phyloP scores from a whole-genome alignment of 192 early-diverging fungal species.

The Rhizoclosmatium sp. region DNA sequence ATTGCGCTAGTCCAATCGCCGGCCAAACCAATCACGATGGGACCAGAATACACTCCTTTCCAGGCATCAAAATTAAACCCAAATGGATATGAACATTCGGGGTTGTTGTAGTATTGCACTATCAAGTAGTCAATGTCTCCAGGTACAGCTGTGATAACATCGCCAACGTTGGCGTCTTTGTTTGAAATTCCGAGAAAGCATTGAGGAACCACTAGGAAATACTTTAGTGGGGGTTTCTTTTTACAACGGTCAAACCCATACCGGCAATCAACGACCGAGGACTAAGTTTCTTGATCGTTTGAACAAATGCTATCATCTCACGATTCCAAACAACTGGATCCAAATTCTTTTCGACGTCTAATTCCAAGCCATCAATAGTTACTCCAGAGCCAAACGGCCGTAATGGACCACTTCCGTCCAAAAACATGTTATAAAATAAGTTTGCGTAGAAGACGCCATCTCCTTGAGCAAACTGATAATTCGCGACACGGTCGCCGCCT shows the following conservation, averaged over 20 bases:
- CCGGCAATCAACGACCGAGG: neutral
- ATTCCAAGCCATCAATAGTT: slow-evolving; percentile 9
- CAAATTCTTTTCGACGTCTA: slow-evolving; percentile 17
- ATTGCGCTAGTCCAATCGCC: slow-evolving; percentile 20
- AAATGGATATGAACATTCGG: slow-evolving; percentile 24
- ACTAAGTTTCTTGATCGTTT: neutral
- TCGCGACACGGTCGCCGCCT: slow-evolving; percentile 4
- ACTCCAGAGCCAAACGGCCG: slow-evolving; percentile 29
- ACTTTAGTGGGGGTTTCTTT: too few species aligned
- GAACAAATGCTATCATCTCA: neutral
- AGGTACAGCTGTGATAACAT: neutral
- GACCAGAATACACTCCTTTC: slow-evolving; percentile 2
- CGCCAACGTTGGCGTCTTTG: neutral
- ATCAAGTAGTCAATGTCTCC: slow-evolving; percentile 6
- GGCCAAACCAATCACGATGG: slow-evolving; percentile 3
- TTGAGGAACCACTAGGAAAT: slow-evolving; percentile 1
- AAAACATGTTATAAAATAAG: slow-evolving; percentile 9
- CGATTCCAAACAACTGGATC: neutral
- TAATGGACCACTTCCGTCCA: slow-evolving; percentile 3
- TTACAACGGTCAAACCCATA: neutral
- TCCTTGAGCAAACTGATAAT: neutral
- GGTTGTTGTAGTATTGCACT: slow-evolving; percentile 26
- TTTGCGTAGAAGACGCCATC: slow-evolving; percentile 10
- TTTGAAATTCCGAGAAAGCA: slow-evolving; percentile 1
- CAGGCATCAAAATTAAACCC: slow-evolving; percentile 20